A percentile compares a stretch with the other conserved stretches of the same genome.
These are phyloP conservation scores for Taiwanofungus camphoratus DNA, from an alignment of 1,284 basidiomycete genomes.

Conservation along the genomic window DNA sequence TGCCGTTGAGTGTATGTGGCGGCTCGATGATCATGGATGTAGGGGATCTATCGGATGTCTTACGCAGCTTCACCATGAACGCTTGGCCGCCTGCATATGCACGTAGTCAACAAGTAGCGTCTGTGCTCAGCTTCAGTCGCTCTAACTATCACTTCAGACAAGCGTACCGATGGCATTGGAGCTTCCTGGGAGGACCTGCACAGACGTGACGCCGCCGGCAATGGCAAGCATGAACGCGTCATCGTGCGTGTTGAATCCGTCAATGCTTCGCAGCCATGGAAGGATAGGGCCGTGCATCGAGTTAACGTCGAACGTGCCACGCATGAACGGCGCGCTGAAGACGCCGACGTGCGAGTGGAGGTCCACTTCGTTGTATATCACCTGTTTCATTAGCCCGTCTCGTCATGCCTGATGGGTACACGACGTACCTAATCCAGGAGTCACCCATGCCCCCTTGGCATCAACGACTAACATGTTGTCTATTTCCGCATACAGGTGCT, in stretches of 20 bases:
- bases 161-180: constrained; percentile 26
- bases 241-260: constrained; percentile 47
- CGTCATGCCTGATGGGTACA: neutral
- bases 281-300: constrained; percentile 48
- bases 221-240: constrained; percentile 35
- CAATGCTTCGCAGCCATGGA: constrained; percentile 40
- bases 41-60: constrained; percentile 38
- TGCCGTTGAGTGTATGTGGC: constrained; percentile 34
- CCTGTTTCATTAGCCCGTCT: neutral
- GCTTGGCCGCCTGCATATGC: constrained; percentile 37
- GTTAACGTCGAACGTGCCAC: constrained; percentile 48
- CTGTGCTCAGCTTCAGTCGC: constrained; percentile 20
- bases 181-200: constrained; percentile 34
- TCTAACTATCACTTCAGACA: constrained; percentile 19
- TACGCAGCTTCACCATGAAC: constrained; percentile 47
- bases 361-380: constrained; percentile 40
- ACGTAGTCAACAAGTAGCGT: neutral
- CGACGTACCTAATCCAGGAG: constrained; percentile 53
- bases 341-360: constrained; percentile 80
- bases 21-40: constrained; percentile 44
- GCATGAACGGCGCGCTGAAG: constrained; percentile 44
- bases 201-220: constrained; percentile 44
- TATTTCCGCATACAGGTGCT: constrained; percentile 27
- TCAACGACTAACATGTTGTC: constrained; percentile 46
- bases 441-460: constrained; percentile 61